Percentiles rank a stretch among this genome's conserved stretches.
Conservation (phyloP, 108 stramenopile species). For the Nannochloropsis oceanica region DNA sequence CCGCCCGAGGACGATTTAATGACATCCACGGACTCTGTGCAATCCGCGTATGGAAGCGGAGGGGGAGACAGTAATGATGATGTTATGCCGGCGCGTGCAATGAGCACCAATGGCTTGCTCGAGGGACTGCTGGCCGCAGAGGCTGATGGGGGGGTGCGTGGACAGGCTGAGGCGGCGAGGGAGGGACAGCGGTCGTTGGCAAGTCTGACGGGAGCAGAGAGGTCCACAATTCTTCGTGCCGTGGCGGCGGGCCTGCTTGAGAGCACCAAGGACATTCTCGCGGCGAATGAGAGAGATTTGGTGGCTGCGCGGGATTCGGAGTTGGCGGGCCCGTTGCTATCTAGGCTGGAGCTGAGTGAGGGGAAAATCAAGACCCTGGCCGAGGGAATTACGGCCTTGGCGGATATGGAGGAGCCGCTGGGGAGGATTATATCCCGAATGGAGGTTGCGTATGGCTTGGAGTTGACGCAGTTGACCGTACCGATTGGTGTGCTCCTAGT, state of each 20-base stretch:
- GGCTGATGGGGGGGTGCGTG: conserved; percentile 1
- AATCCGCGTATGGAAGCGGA: neutral
- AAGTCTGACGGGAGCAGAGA: conserved; percentile 28
- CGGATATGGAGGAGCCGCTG: conserved; percentile 29
- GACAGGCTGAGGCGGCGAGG: conserved; percentile 54
- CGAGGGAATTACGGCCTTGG: conserved; percentile 48
- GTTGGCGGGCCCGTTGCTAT: conserved; percentile 33
- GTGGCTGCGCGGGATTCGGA: conserved; percentile 58
- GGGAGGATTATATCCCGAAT: conserved; percentile 18
- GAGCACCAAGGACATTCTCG: conserved; percentile 49
- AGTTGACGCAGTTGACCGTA: conserved; percentile 58
- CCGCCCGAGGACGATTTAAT: neutral
- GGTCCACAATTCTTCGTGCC: conserved; percentile 57
- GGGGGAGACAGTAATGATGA: neutral
- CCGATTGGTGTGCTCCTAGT: conserved; percentile 96
- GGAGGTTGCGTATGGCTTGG: conserved; percentile 76
- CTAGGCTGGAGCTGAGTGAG: conserved; percentile 68
- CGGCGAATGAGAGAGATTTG: conserved; percentile 70
- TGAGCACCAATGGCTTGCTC: neutral
- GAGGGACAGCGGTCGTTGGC: conserved; percentile 22
- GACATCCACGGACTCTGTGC: neutral
- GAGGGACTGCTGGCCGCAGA: neutral
- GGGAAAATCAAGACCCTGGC: conserved; percentile 69
- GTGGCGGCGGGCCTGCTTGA: conserved; percentile 56
- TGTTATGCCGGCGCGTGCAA: neutral